A percentile compares a stretch with the other conserved stretches of the same genome.
Evolutionary conservation across 306 rosid genomes (phyloP).

Genomic region (Prunus fruticosa): DNA sequence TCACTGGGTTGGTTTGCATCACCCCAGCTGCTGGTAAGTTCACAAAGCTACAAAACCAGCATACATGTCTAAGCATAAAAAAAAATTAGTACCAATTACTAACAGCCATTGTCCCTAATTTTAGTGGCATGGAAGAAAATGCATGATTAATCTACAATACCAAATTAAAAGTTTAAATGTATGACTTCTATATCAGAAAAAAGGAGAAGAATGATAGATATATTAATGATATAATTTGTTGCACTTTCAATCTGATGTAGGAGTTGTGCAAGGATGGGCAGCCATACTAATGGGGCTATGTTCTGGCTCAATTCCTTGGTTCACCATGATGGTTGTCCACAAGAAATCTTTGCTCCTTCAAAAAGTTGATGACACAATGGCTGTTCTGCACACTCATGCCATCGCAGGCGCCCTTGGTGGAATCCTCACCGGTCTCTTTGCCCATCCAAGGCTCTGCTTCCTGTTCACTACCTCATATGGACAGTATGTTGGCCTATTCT

Average conservation of each 20-base stretch:
- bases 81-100: not conserved
- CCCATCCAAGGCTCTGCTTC: conserved; percentile 28
- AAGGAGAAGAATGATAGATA: not conserved
- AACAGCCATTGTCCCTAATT: not conserved
- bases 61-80: not conserved
- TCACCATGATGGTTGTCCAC: conserved; percentile 47
- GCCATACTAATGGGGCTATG: conserved; percentile 40
- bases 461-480: conserved; percentile 5
- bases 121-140: too few relatives aligned
- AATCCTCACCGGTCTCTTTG: conserved; percentile 34
- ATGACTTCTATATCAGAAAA: too few relatives aligned
- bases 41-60: too few relatives aligned
- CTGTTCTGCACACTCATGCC: conserved; percentile 49
- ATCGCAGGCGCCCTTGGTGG: conserved; percentile 45
- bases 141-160: too few relatives aligned
- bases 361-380: conserved; percentile 53
- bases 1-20: conserved; percentile 51
- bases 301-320: conserved; percentile 48
- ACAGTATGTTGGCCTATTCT: conserved; percentile 29
- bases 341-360: conserved; percentile 35
- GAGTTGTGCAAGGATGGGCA: conserved; percentile 52
- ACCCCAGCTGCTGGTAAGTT: conserved; percentile 47
- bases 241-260: conserved; percentile 16
- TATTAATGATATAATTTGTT: too few relatives aligned
- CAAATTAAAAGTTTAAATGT: too few relatives aligned